A percentile compares a stretch with the other conserved stretches of the same genome.
Conservation (phyloP, 352 stramenopile species). For the Phytophthora colocasiae region DNA sequence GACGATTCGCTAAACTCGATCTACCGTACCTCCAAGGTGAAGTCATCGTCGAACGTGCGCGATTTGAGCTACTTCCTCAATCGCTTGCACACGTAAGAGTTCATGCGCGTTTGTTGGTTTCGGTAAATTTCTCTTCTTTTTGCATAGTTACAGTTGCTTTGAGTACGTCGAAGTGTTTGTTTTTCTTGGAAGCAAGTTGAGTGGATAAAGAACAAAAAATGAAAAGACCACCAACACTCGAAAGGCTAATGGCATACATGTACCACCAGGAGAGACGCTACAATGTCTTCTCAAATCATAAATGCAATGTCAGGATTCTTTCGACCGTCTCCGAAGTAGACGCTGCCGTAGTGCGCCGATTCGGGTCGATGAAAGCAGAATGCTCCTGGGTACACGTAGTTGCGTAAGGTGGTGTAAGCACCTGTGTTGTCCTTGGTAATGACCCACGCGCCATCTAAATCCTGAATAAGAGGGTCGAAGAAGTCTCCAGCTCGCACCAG, state of each 20-base stretch:
- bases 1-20: constrained; percentile 80
- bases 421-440: constrained; percentile 75
- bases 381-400: constrained; percentile 67
- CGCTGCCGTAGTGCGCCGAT: constrained; percentile 57
- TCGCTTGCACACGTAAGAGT: constrained; percentile 43
- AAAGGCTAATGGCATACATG: no score
- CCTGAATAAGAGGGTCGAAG: constrained; percentile 70
- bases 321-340: constrained; percentile 83
- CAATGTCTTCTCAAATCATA: constrained; percentile 55
- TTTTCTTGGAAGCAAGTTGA: neutral
- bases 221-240: no score
- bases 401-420: constrained; percentile 64
- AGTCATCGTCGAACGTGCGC: constrained; percentile 43
- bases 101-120: neutral
- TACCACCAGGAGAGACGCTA: no score
- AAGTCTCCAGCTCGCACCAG: constrained; percentile 75
- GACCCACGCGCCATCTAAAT: constrained; percentile 72
- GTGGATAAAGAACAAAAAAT: no score
- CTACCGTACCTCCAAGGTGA: constrained; percentile 68
- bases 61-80: constrained; percentile 66
- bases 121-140: neutral
- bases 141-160: neutral
- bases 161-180: neutral
- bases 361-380: constrained; percentile 74
- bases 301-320: constrained; percentile 81